Evolutionary conservation across 2,329 filamentous ascomycete species (phyloP), one percentile per base, ranked within the genome.

Genomic region (Sporothrix pseudoabietina): DNA sequence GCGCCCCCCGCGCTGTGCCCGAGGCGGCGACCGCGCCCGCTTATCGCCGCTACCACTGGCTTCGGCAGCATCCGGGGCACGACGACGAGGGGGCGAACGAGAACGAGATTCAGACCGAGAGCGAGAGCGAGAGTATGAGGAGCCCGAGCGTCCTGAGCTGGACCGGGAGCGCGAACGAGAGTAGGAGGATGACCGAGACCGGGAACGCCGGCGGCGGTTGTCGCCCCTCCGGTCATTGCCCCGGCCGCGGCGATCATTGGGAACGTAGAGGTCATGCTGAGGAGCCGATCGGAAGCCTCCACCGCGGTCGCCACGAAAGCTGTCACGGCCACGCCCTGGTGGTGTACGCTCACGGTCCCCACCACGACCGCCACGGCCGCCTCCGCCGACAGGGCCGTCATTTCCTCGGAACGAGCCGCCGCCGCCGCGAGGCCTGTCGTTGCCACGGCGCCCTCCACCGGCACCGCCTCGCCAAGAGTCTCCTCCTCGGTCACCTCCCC

Each of bases 391-490:
- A 22, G 82, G 82, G 35, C 79, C 81, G 41, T 85, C 72, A 7
- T 44, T 47, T 16, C 72, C 84, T 54, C 82, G 83, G 68, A 47
- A 49, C 6, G 55, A 84, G 85, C 75, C 59, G 1, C 68, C 59
- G 1, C 68, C 41, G 26, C 71, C 59, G 10, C 68, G 55, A 16
- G 55, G 70, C 16, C 44, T 52, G 44, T 73, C 72, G n/a, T 68
- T 68, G 4, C 87, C 83, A 74, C 88, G 85, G 54, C 86, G 85
- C 55, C 83, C 82, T 71, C 86, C 84, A 75, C 87, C 83, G 71
- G 86, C 84, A 74, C 87, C 83, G 26, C 85, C 84, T 68, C 86
- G 85, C 82, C 87, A 88, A 54, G 83, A 84, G 74, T 89, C 87
- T 26, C 84, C 87, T 26, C 84, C 81, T n/a, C 71, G 71, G 39